phyloP scores from a whole-genome alignment of 345 rosid genomes.

The Bruguiera parviflora region DNA sequence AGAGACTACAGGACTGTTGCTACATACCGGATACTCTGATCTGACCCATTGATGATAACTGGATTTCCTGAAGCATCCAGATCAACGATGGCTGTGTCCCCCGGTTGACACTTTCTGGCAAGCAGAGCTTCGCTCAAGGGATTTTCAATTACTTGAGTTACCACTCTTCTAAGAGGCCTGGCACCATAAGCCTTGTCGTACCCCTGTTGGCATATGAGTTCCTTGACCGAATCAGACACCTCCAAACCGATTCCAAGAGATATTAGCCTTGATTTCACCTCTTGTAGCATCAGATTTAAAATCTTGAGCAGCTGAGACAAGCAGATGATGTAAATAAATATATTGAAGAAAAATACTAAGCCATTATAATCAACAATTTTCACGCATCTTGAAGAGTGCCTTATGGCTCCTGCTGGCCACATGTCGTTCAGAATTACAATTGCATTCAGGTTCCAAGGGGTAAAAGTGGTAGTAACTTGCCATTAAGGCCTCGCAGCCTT shows the following conservation, averaged over 20 bases:
- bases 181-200: conserved; percentile 80
- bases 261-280: conserved; percentile 68
- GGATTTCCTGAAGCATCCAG: conserved; percentile 82
- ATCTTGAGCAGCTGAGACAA: conserved; percentile 72
- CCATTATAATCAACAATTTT: neutral
- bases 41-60: conserved; percentile 46
- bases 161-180: conserved; percentile 79
- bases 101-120: conserved; percentile 62
- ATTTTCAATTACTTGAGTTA: conserved; percentile 72
- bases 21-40: conserved; percentile 41
- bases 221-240: conserved; percentile 73
- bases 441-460: no score
- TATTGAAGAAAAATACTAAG: neutral
- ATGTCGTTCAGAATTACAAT: no score
- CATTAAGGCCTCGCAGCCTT: neutral
- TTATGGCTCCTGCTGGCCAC: no score
- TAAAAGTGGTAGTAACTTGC: no score
- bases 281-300: conserved; percentile 75
- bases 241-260: conserved; percentile 80
- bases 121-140: conserved; percentile 84
- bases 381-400: no score
- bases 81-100: conserved; percentile 71
- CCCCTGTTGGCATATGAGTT: conserved; percentile 75
- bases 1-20: conserved; percentile 30
- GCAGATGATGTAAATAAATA: neutral